Evolutionary conservation across 441 rosid species (phyloP).

Genomic region (Pelargonium fulgidum): DNA sequence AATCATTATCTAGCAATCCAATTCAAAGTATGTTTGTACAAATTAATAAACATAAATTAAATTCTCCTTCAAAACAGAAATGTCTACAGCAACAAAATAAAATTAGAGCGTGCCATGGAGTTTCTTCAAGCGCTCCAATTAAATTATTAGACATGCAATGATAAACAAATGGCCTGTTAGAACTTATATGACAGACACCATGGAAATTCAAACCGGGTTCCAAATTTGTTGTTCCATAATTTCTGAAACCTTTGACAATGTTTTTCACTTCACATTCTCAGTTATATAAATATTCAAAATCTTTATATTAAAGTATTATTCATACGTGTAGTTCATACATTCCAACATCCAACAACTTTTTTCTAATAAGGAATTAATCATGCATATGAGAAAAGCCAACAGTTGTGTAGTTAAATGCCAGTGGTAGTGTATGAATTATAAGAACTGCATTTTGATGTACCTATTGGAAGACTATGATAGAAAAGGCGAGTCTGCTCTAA

Average conservation of each 20-base stretch:
- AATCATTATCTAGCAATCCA: no score
- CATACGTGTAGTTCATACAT: background rate
- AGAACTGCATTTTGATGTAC: constrained; percentile 28
- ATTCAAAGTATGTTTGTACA: background rate
- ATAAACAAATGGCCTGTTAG: background rate
- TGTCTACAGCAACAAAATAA: background rate
- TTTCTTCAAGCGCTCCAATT: background rate
- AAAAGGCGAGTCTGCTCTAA: constrained; percentile 90
- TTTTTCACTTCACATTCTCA: background rate
- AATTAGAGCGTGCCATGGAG: background rate
- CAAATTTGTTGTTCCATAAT: background rate
- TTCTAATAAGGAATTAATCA: background rate
- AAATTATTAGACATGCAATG: background rate
- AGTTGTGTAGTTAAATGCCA: constrained; percentile 1
- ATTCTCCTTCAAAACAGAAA: background rate
- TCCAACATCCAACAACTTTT: background rate
- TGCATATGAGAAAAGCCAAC: background rate
- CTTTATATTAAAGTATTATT: background rate
- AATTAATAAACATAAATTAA: background rate
- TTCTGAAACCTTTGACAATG: background rate
- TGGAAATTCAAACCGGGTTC: background rate
- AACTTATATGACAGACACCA: background rate
- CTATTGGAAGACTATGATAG: constrained; percentile 84
- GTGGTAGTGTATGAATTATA: background rate
- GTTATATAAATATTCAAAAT: background rate